These are phyloP conservation scores for Besnoitia besnoiti DNA, from an alignment of 169 alveolate species.

Conservation along the genomic window DNA sequence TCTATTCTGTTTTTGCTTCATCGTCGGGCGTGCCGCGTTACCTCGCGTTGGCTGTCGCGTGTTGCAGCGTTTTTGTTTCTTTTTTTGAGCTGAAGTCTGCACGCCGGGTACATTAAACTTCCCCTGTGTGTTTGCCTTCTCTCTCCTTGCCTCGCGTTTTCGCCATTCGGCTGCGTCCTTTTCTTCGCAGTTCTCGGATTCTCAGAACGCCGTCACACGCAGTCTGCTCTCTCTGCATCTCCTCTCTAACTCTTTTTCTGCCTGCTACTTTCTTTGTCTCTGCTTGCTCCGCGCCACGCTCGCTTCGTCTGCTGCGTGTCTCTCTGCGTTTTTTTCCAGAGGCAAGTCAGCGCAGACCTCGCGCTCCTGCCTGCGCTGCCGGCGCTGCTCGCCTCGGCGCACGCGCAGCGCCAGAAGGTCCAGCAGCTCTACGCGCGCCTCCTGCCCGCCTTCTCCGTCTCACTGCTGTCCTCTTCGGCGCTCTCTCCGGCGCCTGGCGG, in stretches of 20 bases:
- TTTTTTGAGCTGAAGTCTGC: too few relatives aligned
- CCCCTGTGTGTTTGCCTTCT: too few relatives aligned
- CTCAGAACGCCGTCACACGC: too few relatives aligned
- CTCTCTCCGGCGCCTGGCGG: too few relatives aligned
- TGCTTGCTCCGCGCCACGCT: background rate
- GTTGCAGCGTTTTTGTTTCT: too few relatives aligned
- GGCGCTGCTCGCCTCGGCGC: background rate
- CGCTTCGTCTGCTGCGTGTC: background rate
- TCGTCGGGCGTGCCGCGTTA: too few relatives aligned
- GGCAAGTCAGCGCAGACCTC: background rate
- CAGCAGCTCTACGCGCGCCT: background rate
- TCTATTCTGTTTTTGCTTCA: too few relatives aligned
- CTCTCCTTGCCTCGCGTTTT: too few relatives aligned
- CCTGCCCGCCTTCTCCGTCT: background rate
- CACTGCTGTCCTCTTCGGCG: background rate
- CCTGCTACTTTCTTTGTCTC: background rate
- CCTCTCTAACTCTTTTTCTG: background rate
- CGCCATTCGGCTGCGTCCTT: too few relatives aligned
- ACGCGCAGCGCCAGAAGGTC: background rate
- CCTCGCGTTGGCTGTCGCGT: too few relatives aligned
- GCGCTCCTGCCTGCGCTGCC: background rate
- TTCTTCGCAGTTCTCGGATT: too few relatives aligned
- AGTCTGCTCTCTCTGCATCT: background rate
- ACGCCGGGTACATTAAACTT: too few relatives aligned
- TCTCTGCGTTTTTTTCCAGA: background rate